A percentile compares a stretch with the other conserved stretches of the same genome.
Conservation (phyloP, 2,329 filamentous ascomycete species). For the Colletotrichum cuscutae region DNA sequence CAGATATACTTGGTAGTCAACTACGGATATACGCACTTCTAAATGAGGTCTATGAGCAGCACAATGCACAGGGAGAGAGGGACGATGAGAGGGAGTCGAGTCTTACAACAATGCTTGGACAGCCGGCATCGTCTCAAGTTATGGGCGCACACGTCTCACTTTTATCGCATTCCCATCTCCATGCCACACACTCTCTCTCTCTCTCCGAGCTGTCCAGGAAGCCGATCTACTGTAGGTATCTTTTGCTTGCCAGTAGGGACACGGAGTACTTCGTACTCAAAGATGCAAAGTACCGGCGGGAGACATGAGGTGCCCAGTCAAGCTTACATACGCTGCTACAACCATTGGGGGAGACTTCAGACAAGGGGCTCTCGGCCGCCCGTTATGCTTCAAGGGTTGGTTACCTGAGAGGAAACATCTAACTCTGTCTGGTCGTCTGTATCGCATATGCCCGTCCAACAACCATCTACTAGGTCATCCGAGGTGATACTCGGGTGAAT, state of each 20-base stretch:
- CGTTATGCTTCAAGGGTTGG: background rate
- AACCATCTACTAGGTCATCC: background rate
- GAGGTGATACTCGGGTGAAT: background rate
- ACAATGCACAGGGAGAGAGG: constrained; percentile 4
- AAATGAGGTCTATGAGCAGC: background rate
- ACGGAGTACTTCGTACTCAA: background rate
- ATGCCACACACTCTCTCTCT: constrained; percentile 1
- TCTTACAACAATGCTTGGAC: constrained; percentile 12
- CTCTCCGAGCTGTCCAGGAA: background rate
- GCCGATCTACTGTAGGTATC: background rate
- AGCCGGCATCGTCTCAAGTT: background rate
- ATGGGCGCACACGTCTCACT: constrained; percentile 4
- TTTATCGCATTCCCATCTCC: constrained; percentile 14
- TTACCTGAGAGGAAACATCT: background rate
- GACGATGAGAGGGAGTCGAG: constrained; percentile 26
- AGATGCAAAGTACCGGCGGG: constrained; percentile 3
- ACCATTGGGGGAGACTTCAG: constrained; percentile 13
- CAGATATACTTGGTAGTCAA: background rate
- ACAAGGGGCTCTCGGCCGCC: constrained; percentile 8
- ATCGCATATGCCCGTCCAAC: background rate
- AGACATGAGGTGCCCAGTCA: background rate
- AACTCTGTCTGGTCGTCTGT: background rate
- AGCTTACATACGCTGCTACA: constrained; percentile 23
- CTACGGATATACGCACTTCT: background rate
- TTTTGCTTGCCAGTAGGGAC: background rate